A percentile compares a stretch with the other conserved stretches of the same genome.
phyloP scores from a whole-genome alignment of 345 rosid species.

The Erodium maritimum region DNA sequence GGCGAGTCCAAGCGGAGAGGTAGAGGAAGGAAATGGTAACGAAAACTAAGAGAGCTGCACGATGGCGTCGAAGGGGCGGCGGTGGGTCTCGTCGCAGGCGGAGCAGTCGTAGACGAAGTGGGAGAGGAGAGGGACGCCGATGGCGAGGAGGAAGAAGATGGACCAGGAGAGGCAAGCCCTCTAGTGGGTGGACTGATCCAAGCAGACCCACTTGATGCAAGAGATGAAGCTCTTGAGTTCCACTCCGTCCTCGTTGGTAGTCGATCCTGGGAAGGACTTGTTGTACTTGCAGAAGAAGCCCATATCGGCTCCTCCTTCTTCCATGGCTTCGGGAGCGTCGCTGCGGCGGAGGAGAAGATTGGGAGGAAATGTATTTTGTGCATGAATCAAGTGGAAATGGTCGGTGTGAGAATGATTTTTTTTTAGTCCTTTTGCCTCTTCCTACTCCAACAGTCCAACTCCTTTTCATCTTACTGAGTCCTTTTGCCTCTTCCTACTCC shows the following conservation, averaged over 20 bases:
- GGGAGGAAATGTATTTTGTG: too few relatives aligned
- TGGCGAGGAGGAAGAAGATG: conserved; percentile 46
- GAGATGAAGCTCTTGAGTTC: conserved; percentile 33
- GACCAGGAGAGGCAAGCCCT: conserved; percentile 53
- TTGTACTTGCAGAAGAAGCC: neutral
- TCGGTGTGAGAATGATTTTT: too few relatives aligned
- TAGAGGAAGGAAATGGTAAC: conserved; percentile 52
- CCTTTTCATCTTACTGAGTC: too few relatives aligned
- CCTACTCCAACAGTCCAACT: too few relatives aligned
- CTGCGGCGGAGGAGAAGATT: neutral
- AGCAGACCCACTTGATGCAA: conserved; percentile 35
- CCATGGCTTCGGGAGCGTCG: conserved; percentile 23
- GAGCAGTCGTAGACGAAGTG: conserved; percentile 59
- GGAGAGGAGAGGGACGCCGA: conserved; percentile 54
- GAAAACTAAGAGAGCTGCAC: conserved; percentile 66
- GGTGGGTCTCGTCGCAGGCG: conserved; percentile 51
- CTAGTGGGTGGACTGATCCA: conserved; percentile 54
- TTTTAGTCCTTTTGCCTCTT: too few relatives aligned
- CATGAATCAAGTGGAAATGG: too few relatives aligned
- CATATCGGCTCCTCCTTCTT: conserved; percentile 16
- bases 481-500: too few relatives aligned
- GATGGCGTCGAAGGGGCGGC: conserved; percentile 60
- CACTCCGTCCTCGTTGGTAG: conserved; percentile 7
- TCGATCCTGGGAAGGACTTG: conserved; percentile 2
- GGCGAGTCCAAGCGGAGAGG: conserved; percentile 59